phyloP scores from a whole-genome alignment of 768 basidiomycete genomes.

The Hygrophoropsis aurantiaca region DNA sequence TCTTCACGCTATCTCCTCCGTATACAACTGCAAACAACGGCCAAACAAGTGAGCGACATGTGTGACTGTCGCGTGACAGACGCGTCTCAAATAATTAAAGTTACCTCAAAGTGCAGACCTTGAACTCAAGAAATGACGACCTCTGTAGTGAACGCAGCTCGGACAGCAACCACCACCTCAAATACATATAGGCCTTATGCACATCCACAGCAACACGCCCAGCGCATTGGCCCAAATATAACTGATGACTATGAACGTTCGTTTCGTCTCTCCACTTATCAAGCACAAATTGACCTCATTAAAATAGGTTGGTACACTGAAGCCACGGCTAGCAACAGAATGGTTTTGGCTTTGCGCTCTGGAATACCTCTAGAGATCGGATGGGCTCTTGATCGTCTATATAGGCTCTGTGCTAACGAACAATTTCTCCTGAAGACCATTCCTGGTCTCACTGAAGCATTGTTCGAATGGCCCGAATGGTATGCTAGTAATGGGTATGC shows the following conservation, averaged over 20 bases:
- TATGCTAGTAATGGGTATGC: slow-evolving; percentile 66
- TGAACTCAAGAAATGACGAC: slow-evolving; percentile 22
- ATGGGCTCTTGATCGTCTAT: slow-evolving; percentile 88
- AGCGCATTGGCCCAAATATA: slow-evolving; percentile 39
- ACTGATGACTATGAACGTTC: slow-evolving; percentile 80
- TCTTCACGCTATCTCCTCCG: too few relatives aligned
- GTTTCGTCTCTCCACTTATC: slow-evolving; percentile 15
- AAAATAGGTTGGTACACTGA: slow-evolving; percentile 84
- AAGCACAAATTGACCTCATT: slow-evolving; percentile 6
- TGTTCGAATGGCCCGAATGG: slow-evolving; percentile 90
- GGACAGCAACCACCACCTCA: slow-evolving; percentile 20
- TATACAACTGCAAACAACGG: too few relatives aligned
- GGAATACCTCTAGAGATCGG: slow-evolving; percentile 79
- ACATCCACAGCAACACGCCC: slow-evolving; percentile 14
- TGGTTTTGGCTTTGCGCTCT: slow-evolving; percentile 87
- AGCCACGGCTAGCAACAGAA: slow-evolving; percentile 73
- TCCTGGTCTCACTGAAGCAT: slow-evolving; percentile 77
- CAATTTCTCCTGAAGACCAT: slow-evolving; percentile 69
- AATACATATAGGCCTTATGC: slow-evolving; percentile 25
- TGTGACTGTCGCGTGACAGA: too few relatives aligned
- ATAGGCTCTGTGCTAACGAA: slow-evolving; percentile 78
- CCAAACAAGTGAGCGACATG: too few relatives aligned
- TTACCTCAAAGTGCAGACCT: too few relatives aligned
- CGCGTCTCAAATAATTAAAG: too few relatives aligned
- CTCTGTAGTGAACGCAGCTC: slow-evolving; percentile 28